Base-by-base conservation (phyloP, 1,284 basidiomycete species). In the Leccinum angustisporum region DNA sequence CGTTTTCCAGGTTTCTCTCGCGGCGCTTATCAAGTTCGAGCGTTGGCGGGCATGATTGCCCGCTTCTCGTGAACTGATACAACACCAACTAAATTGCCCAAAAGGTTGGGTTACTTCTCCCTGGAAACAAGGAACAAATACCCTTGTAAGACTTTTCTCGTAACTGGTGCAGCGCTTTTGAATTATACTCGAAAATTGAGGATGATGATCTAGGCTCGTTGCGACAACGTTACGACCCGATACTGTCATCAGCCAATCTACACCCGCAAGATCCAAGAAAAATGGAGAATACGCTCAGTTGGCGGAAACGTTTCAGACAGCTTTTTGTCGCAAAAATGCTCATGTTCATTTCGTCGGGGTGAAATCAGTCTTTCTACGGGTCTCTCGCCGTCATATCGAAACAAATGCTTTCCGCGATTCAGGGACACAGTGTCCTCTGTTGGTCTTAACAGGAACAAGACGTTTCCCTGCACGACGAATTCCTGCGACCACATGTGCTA, bases 21-120 rank as follows among this genome's bases (percentile, higher is more conserved):
- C 4, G 77, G 77, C n/a, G 78, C 77, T 34, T 78, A 79, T 58
- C 78, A 79, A 62, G 77, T 76, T 8, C 70, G 77, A 51, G 70
- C 66, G 3, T 60, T 78, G 52, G 74, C 77, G 5, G 77, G 68
- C 18, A 79, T 79, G 78, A 75, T 78, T 53, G 63, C 69, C 33
- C 66, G 57, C 21, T 61, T 43, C 16, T 8, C 31, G 7, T 4
- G 2, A 36, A 6, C n/a, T 1, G 48, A 4, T 21, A n/a, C 7
- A 31, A 10, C 56, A 25, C 60, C 30, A 13, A 25, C 21, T 48
- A 33, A 56, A 43, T 56, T 2, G 0, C 33, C 16, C 4, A 1
- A 10, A 59, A 79, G 77, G 73, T 79, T 4, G 78, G 78, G 7
- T 57, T 78, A 8, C 67, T 79, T 54, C 65, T 70, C 16, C 70